These are phyloP conservation scores for Chlorella variabilis DNA, from an alignment of 163 green algal species.

Conservation along the genomic window DNA sequence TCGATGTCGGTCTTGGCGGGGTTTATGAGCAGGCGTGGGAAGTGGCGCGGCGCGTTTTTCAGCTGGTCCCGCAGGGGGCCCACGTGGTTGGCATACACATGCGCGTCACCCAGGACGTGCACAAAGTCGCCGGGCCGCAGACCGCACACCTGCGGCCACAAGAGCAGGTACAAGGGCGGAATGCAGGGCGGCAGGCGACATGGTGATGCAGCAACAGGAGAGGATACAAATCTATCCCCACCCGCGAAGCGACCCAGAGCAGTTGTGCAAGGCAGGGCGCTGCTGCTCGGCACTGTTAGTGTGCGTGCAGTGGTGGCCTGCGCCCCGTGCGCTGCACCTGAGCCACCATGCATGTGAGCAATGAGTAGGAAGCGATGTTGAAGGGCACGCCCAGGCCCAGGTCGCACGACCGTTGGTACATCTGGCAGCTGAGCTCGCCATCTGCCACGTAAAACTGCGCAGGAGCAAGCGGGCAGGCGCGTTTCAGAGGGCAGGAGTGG, in stretches of 20 bases:
- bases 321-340: too few species aligned
- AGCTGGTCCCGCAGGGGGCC: conserved; percentile 96
- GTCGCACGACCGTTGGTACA: conserved; percentile 99
- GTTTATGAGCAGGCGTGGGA: conserved; percentile 93
- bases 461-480: not conserved
- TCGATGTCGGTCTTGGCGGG: conserved; percentile 91
- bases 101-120: conserved; percentile 95
- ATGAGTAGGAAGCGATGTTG: conserved; percentile 99
- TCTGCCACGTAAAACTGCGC: conserved; percentile 97
- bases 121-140: conserved; percentile 94
- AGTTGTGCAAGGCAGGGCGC: too few species aligned
- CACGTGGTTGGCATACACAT: conserved; percentile 99
- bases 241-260: too few species aligned
- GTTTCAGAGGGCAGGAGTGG: not conserved
- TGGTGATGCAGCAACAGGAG: too few species aligned
- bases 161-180: not conserved
- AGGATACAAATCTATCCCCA: too few species aligned
- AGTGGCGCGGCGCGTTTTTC: conserved; percentile 81
- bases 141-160: conserved; percentile 76
- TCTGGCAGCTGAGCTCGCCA: conserved; percentile 97
- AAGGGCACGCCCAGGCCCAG: conserved; percentile 98
- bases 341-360: conserved; percentile 95
- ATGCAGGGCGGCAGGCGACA: not conserved
- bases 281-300: too few species aligned
- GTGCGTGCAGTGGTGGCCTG: too few species aligned